phyloP scores from a whole-genome alignment of 2,329 filamentous ascomycete genomes.

The Trichoderma sp. region DNA sequence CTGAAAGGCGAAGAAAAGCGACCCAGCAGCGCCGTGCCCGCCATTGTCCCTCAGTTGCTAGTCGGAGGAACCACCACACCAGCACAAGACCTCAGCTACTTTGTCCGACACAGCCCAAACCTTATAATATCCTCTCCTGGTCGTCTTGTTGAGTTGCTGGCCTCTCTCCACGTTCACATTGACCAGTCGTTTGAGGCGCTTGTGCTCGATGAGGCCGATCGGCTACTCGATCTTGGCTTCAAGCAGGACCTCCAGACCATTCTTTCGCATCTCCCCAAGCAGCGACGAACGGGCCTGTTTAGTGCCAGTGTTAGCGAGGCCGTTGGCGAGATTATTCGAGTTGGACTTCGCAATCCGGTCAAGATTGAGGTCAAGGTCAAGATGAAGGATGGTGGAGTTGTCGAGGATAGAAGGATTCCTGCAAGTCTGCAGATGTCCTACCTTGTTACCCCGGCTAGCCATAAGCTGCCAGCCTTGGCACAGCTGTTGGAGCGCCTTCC shows the following conservation, averaged over 20 bases:
- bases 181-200: constrained; percentile 88
- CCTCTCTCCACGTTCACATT: constrained; percentile 83
- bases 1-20: constrained; percentile 57
- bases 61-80: constrained; percentile 77
- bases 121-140: constrained; percentile 89
- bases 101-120: constrained; percentile 82
- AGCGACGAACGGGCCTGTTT: constrained; percentile 88
- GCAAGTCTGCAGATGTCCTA: constrained; percentile 93
- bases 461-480: constrained; percentile 75
- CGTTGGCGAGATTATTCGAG: constrained; percentile 86
- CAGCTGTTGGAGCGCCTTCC: constrained; percentile 67
- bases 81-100: constrained; percentile 81
- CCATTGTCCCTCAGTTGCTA: constrained; percentile 81
- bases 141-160: constrained; percentile 80
- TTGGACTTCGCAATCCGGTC: constrained; percentile 89
- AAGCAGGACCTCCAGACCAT: constrained; percentile 88
- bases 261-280: constrained; percentile 80
- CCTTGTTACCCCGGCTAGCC: constrained; percentile 67
- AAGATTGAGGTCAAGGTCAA: constrained; percentile 94
- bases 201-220: constrained; percentile 91
- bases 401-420: constrained; percentile 83
- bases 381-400: constrained; percentile 59
- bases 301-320: constrained; percentile 96
- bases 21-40: constrained; percentile 44
- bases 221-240: constrained; percentile 89